These are phyloP conservation scores for Globisporangium paddicum DNA, from an alignment of 352 stramenopile genomes.

Conservation along the genomic window DNA sequence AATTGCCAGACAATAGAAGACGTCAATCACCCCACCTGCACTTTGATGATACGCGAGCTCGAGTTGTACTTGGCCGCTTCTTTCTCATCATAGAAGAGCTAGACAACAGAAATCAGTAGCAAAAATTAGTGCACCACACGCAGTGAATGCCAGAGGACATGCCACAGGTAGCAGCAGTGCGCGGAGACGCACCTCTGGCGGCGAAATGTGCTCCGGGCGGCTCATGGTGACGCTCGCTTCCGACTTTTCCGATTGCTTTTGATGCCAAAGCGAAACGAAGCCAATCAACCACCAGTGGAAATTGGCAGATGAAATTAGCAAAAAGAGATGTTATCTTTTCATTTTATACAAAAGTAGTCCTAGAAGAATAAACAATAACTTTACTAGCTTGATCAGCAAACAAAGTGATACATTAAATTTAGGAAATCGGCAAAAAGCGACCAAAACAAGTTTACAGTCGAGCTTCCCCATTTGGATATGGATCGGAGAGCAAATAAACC, in stretches of 20 bases:
- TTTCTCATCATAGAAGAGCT: slow-evolving; percentile 92
- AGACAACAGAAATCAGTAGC: background rate
- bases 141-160: background rate
- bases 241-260: slow-evolving; percentile 5
- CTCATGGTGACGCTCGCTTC: slow-evolving; percentile 45
- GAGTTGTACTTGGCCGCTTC: slow-evolving; percentile 92
- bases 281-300: slow-evolving; percentile 9
- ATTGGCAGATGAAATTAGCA: background rate
- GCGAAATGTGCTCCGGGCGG: slow-evolving; percentile 82
- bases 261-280: slow-evolving; percentile 19
- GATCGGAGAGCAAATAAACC: too few relatives aligned
- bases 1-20: background rate
- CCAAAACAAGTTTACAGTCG: too few relatives aligned
- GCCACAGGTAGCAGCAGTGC: background rate
- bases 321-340: background rate
- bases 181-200: slow-evolving; percentile 56
- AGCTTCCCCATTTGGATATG: too few relatives aligned
- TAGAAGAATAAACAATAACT: too few relatives aligned
- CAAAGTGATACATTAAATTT: too few relatives aligned
- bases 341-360: background rate
- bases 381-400: too few relatives aligned
- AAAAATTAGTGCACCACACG: background rate
- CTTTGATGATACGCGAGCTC: slow-evolving; percentile 90
- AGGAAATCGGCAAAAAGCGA: too few relatives aligned
- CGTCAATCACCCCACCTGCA: slow-evolving; percentile 81